Evolutionary conservation across 116 monocot genomes (phyloP), one percentile per base, ranked within the genome.

Genomic region (Cymodocea nodosa): DNA sequence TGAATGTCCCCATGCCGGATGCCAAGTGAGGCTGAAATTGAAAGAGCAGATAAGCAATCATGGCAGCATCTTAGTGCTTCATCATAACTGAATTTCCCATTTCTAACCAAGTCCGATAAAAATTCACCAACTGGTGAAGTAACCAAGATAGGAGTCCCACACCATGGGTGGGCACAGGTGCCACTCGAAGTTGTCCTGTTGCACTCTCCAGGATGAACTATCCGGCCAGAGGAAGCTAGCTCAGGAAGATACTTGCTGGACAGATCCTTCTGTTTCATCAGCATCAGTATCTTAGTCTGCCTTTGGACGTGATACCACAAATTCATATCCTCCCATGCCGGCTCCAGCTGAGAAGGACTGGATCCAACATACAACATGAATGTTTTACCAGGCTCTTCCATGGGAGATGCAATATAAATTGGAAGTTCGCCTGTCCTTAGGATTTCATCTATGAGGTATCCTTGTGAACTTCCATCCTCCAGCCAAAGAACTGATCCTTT

Each of bases 291-390:
- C 70, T 92, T 98, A 7, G 81, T 82, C 75, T 92, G 92, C 75
- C 98, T 89, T 64, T 98, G 98, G 24, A 98, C 98, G 52, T 98
- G 98, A 66, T 98, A 98, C 98, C 98, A 98, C 30, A 80, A 68
- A 53, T 86, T 84, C 83, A 98, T 92, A 68, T 98, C 92, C 62
- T 89, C 89, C 83, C 85, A 87, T 67, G 89, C 83, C 10, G 89
- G 79, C 64, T 93, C 93, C 78, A 98, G 66, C 60, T 84, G 84
- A 53, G 30, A 30, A 30, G 86, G 85, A 56, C 74, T 73, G 0
- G 85, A 84, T n/a, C 98, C 98, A 61, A 92, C 79, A 79, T 89
- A 86, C 44, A 98, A 35, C 30, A 91, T 62, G 67, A 89, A 60
- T 1, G 44, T 13, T 66, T 72, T 82, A 56, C 67, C 80, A 23